A percentile compares a stretch with the other conserved stretches of the same genome.
Evolutionary conservation across 2,329 filamentous ascomycete genomes (phyloP).

Genomic region (Fusarium anguioides): DNA sequence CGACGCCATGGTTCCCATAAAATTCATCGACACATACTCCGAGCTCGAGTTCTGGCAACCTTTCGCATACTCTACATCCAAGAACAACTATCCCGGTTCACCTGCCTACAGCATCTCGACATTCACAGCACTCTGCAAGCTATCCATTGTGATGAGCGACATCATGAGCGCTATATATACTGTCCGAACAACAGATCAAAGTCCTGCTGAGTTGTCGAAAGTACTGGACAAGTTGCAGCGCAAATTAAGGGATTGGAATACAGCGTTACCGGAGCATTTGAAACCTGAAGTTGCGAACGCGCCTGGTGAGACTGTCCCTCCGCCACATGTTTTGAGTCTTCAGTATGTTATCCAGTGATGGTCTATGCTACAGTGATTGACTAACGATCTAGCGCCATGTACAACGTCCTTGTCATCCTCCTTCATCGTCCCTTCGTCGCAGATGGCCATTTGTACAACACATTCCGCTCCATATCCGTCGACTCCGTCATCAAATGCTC

Average conservation of each 20-base stretch:
- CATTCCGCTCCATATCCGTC: constrained; percentile 53
- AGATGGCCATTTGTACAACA: constrained; percentile 60
- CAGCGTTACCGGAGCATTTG: constrained; percentile 56
- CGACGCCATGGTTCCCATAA: constrained; percentile 58
- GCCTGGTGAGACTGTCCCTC: constrained; percentile 44
- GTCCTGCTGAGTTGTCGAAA: constrained; percentile 49
- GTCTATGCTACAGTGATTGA: accelerated
- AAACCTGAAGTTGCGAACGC: constrained; percentile 49
- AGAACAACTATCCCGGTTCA: constrained; percentile 41
- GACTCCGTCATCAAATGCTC: constrained; percentile 59
- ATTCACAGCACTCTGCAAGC: constrained; percentile 37
- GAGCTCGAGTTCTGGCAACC: constrained; percentile 64
- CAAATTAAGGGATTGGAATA: constrained; percentile 57
- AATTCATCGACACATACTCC: constrained; percentile 62
- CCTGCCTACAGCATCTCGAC: constrained; percentile 38
- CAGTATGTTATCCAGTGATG: constrained; percentile 21
- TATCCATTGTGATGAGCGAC: constrained; percentile 51
- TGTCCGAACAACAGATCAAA: constrained; percentile 53
- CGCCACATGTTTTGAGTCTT: constrained; percentile 58
- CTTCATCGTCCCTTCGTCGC: constrained; percentile 65
- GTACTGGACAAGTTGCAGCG: constrained; percentile 53
- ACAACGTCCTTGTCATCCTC: constrained; percentile 63
- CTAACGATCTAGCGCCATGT: constrained; percentile 53
- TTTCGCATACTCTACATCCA: constrained; percentile 45
- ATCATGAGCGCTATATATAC: constrained; percentile 59